Evolutionary conservation across 2,329 filamentous ascomycete genomes (phyloP).

Genomic region (Camptophora hylomeconis): DNA sequence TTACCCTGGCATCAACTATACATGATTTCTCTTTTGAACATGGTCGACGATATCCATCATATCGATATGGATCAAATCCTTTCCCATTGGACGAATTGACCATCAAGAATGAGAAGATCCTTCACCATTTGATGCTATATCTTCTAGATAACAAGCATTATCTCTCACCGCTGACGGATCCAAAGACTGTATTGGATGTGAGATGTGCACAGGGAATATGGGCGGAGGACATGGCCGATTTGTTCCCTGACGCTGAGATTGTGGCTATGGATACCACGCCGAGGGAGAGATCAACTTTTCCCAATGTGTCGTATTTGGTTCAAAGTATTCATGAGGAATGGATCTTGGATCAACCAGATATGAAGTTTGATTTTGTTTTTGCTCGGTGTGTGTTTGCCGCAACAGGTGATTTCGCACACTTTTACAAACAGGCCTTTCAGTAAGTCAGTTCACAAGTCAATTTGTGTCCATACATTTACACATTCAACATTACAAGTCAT

Average conservation of each 20-base stretch:
- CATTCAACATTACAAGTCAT: not conserved
- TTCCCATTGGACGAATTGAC: constrained; percentile 18
- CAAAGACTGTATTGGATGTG: constrained; percentile 19
- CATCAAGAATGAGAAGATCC: constrained; percentile 10
- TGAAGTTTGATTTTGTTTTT: constrained; percentile 31
- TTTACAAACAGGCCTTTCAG: constrained; percentile 24
- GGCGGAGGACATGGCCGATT: constrained; percentile 23
- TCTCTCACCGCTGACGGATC: constrained; percentile 11
- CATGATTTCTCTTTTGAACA: constrained; percentile 22
- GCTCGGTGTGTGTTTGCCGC: constrained; percentile 26
- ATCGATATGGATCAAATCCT: constrained; percentile 17
- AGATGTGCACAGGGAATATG: constrained; percentile 23
- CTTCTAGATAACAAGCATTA: constrained; percentile 13
- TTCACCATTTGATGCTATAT: constrained; percentile 12
- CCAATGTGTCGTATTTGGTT: constrained; percentile 23
- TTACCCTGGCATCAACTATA: constrained; percentile 18
- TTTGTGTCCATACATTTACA: not conserved
- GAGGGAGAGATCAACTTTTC: constrained; percentile 17
- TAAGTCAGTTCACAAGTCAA: constrained; percentile 10
- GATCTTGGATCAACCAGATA: constrained; percentile 20
- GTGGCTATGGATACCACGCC: constrained; percentile 26
- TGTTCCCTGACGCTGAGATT: constrained; percentile 21
- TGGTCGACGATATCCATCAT: constrained; percentile 23
- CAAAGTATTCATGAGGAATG: constrained; percentile 25
- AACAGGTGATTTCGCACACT: constrained; percentile 21